Conservation (phyloP, 805 yeast genomes). For the Alloascoidea hylecoeti region DNA sequence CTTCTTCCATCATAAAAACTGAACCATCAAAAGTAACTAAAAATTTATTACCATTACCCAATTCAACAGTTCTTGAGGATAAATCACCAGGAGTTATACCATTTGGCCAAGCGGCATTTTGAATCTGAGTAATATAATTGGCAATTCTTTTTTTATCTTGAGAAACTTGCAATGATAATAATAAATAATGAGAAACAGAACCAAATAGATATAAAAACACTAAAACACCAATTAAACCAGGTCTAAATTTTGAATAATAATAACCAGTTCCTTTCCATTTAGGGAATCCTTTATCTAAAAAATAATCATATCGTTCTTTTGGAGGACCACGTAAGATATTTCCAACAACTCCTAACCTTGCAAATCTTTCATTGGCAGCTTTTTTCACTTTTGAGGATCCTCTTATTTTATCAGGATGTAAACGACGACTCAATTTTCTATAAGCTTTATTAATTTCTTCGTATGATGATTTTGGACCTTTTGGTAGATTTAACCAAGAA, state of each 20-base stretch:
- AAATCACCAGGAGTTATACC: conserved; percentile 29
- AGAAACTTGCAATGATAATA: conserved; percentile 35
- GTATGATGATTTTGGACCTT: conserved; percentile 23
- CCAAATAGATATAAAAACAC: conserved; percentile 34
- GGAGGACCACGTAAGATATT: conserved; percentile 52
- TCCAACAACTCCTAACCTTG: conserved; percentile 64
- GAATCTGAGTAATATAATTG: conserved; percentile 34
- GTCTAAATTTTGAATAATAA: conserved; percentile 51
- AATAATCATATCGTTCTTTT: conserved; percentile 70
- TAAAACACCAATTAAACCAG: conserved; percentile 39
- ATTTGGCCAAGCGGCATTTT: conserved; percentile 40
- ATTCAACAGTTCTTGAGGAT: conserved; percentile 24
- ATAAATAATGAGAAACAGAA: conserved; percentile 42
- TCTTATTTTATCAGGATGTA: conserved; percentile 77
- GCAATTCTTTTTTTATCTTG: conserved; percentile 47
- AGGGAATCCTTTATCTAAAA: conserved; percentile 76
- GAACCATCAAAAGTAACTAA: conserved; percentile 41
- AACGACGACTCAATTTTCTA: conserved; percentile 50
- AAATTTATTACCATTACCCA: conserved; percentile 31
- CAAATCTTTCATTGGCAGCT: conserved; percentile 54
- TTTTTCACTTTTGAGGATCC: conserved; percentile 22
- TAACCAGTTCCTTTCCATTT: conserved; percentile 58
- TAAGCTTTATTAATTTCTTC: conserved; percentile 25
- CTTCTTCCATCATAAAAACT: conserved; percentile 34
- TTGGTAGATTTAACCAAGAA: conserved; percentile 41